phyloP scores from a whole-genome alignment of 2,329 filamentous ascomycete genomes.

The Graphiopsis chlorocephala region DNA sequence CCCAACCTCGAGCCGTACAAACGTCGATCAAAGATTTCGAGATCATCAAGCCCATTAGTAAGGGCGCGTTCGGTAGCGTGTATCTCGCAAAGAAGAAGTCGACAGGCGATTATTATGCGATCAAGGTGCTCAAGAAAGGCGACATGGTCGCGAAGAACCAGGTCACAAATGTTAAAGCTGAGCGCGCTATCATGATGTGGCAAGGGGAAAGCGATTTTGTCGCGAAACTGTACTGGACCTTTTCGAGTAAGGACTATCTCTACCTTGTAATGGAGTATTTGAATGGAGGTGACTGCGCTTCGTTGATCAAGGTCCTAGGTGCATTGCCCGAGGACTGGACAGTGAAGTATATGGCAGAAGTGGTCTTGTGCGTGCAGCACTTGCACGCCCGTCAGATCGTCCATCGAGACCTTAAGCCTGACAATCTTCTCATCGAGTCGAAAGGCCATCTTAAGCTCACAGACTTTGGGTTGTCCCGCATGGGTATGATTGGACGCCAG shows the following conservation, averaged over 20 bases:
- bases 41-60: slow-evolving; percentile 99
- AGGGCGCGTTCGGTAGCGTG: slow-evolving; percentile 95
- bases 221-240: slow-evolving; percentile 98
- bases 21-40: slow-evolving; percentile 99
- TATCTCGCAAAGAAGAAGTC: slow-evolving; percentile 98
- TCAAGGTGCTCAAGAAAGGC: slow-evolving; percentile 98
- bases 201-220: slow-evolving; percentile 99
- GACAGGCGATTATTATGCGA: slow-evolving; percentile 96
- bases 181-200: slow-evolving; percentile 99
- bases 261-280: slow-evolving; percentile 99
- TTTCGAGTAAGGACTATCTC: slow-evolving; percentile 97
- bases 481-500: slow-evolving; percentile 94
- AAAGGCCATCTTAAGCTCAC: slow-evolving; percentile 96
- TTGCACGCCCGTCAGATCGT: slow-evolving; percentile 92
- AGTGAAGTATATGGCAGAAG: slow-evolving; percentile 94
- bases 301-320: slow-evolving; percentile 89
- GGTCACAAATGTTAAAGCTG: slow-evolving; percentile 97
- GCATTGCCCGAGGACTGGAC: slow-evolving; percentile 95
- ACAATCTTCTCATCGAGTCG: slow-evolving; percentile 95
- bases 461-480: slow-evolving; percentile 93
- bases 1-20: slow-evolving; percentile 81
- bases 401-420: slow-evolving; percentile 93
- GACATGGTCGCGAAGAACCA: slow-evolving; percentile 99
- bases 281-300: slow-evolving; percentile 95
- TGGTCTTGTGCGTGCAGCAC: slow-evolving; percentile 95